Evolutionary conservation across 441 rosid genomes (phyloP).

Genomic region (Sinapis alba): DNA sequence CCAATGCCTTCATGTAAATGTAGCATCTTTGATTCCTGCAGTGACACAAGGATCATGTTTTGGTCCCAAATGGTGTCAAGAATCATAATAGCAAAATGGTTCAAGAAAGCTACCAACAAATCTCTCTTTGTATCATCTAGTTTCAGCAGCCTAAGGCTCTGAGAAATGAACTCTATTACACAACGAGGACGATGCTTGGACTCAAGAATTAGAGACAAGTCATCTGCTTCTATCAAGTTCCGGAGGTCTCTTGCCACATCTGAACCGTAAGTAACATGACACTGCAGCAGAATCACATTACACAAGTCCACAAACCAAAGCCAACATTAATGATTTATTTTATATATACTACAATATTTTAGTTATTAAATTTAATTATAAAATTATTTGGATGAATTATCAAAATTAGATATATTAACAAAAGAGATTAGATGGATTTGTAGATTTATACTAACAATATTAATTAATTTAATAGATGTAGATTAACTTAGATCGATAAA

Average conservation of each 20-base stretch:
- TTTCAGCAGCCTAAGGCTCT: constrained; percentile 62
- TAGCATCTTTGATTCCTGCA: constrained; percentile 71
- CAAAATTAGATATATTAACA: too few relatives aligned
- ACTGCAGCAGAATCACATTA: constrained; percentile 43
- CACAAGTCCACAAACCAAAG: constrained; percentile 4
- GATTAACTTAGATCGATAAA: too few relatives aligned
- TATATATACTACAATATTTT: too few relatives aligned
- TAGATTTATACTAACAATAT: too few relatives aligned
- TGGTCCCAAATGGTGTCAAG: not conserved
- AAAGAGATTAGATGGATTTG: too few relatives aligned
- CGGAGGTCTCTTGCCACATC: constrained; percentile 66
- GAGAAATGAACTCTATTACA: constrained; percentile 80
- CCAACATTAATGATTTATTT: not conserved
- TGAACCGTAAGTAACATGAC: constrained; percentile 78
- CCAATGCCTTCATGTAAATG: constrained; percentile 83
- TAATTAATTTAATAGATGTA: too few relatives aligned
- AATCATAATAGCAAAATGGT: constrained; percentile 18
- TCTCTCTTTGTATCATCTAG: constrained; percentile 64
- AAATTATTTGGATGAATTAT: too few relatives aligned
- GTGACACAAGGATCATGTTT: not conserved
- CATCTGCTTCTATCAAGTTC: constrained; percentile 69
- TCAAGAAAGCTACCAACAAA: constrained; percentile 56
- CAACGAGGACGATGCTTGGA: constrained; percentile 84
- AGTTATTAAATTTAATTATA: too few relatives aligned
- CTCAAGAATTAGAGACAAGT: constrained; percentile 63